Percentiles rank a stretch among this genome's conserved stretches.
These are phyloP conservation scores for Cladosporium sp. DNA, from an alignment of 2,329 filamentous ascomycete genomes.

Conservation along the genomic window DNA sequence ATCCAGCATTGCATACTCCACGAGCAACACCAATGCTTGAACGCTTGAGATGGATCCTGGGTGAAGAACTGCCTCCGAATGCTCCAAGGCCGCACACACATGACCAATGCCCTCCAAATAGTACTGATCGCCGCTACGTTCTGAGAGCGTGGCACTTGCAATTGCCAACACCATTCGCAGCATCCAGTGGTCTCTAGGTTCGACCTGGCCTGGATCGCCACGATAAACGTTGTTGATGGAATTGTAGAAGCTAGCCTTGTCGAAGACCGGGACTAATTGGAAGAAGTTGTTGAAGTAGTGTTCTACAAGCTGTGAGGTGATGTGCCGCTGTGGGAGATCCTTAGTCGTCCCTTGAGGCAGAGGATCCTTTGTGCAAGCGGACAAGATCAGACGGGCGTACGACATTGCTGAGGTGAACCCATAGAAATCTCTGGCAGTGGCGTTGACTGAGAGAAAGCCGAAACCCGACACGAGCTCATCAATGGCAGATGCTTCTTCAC, in stretches of 20 bases:
- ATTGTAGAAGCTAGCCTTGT: constrained; percentile 70
- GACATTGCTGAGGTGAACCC: constrained; percentile 84
- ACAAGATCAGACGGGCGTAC: constrained; percentile 81
- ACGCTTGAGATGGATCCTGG: constrained; percentile 83
- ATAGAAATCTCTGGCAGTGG: constrained; percentile 89
- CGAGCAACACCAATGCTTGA: constrained; percentile 78
- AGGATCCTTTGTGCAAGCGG: constrained; percentile 70
- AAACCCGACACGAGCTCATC: constrained; percentile 85
- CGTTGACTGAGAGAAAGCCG: constrained; percentile 90
- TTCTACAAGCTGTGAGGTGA: constrained; percentile 65
- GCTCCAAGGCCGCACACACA: constrained; percentile 63
- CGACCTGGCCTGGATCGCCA: constrained; percentile 57
- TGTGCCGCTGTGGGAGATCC: constrained; percentile 65
- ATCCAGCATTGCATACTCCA: constrained; percentile 85
- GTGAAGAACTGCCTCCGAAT: constrained; percentile 76
- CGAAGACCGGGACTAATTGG: constrained; percentile 74
- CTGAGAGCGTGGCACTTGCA: constrained; percentile 68
- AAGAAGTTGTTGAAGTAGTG: constrained; percentile 83
- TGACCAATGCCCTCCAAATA: constrained; percentile 58
- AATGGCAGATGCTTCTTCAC: constrained; percentile 75
- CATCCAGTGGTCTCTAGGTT: constrained; percentile 71
- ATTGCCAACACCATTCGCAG: constrained; percentile 88
- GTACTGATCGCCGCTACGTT: constrained; percentile 58
- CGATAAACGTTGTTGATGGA: constrained; percentile 80
- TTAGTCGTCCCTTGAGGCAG: constrained; percentile 58